These are phyloP conservation scores for Scalesia atractyloides DNA, from an alignment of 129 eudicot species.

Conservation along the genomic window DNA sequence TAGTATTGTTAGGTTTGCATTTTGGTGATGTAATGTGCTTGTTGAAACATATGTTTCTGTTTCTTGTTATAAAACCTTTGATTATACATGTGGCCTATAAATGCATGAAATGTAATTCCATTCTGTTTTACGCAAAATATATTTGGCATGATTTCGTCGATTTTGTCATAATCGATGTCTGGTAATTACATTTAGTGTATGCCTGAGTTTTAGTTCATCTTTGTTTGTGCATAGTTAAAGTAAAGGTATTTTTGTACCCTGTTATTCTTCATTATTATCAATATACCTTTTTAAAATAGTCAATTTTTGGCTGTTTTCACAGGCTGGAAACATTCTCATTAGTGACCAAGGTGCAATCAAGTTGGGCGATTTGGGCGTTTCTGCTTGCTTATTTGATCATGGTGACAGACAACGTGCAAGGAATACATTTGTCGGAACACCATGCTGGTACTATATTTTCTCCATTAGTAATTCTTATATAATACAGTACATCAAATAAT, in stretches of 20 bases:
- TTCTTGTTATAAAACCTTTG: conserved; percentile 2
- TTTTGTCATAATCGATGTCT: not conserved
- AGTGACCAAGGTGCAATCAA: conserved; percentile 40
- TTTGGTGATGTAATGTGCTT: conserved; percentile 1
- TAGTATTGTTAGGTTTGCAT: not conserved
- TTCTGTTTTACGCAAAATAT: not conserved
- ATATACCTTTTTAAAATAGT: conserved; percentile 7
- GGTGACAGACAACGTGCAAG: conserved; percentile 55
- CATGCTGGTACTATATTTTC: conserved; percentile 37
- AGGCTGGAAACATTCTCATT: conserved; percentile 45
- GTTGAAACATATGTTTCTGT: not conserved
- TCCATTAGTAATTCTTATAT: conserved; percentile 5
- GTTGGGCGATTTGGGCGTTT: conserved; percentile 49
- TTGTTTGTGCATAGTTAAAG: conserved; percentile 12
- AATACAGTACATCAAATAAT: not conserved
- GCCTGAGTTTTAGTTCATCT: conserved; percentile 10
- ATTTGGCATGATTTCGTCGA: not conserved
- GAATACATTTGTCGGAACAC: conserved; percentile 58
- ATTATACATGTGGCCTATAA: conserved; percentile 2
- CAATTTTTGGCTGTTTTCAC: conserved; percentile 12
- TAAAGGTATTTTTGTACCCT: conserved; percentile 8
- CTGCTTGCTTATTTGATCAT: conserved; percentile 55
- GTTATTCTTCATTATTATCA: not conserved
- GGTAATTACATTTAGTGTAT: not conserved
- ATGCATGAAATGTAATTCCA: conserved; percentile 11